Evolutionary conservation across 257 asterid genomes (phyloP).

Genomic region (Solanum paucissectum): DNA sequence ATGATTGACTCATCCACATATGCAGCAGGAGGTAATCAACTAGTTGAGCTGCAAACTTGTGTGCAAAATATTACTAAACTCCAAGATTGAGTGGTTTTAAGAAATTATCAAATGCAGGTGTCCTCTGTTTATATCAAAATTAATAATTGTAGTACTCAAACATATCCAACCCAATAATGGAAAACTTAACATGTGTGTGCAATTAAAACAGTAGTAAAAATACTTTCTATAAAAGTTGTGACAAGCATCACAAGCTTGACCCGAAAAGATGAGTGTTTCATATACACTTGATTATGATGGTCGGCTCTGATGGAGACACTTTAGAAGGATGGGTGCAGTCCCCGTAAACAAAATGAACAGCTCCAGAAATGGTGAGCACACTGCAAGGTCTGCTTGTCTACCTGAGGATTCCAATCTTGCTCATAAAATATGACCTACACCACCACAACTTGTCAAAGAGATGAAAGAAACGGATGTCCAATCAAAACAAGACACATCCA

Average conservation of each 20-base stretch:
- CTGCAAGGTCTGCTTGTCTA: constrained; percentile 95
- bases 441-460: background rate
- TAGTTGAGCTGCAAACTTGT: background rate
- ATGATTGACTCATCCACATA: background rate
- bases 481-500: background rate
- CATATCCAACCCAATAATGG: background rate
- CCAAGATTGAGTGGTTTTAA: background rate
- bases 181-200: background rate
- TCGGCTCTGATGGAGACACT: constrained; percentile 52
- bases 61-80: background rate
- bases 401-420: constrained; percentile 99
- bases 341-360: constrained; percentile 75
- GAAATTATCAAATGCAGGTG: background rate
- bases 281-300: constrained; percentile 57
- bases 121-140: background rate
- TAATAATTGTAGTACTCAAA: background rate
- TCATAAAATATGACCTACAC: constrained; percentile 84
- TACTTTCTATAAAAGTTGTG: background rate
- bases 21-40: background rate
- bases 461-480: background rate
- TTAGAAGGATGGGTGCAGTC: constrained; percentile 75
- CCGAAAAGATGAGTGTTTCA: background rate
- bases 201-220: background rate
- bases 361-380: constrained; percentile 83
- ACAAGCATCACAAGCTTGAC: background rate